Evolutionary conservation across 2,329 filamentous ascomycete species (phyloP).

Genomic region (Sporothrix phasma): DNA sequence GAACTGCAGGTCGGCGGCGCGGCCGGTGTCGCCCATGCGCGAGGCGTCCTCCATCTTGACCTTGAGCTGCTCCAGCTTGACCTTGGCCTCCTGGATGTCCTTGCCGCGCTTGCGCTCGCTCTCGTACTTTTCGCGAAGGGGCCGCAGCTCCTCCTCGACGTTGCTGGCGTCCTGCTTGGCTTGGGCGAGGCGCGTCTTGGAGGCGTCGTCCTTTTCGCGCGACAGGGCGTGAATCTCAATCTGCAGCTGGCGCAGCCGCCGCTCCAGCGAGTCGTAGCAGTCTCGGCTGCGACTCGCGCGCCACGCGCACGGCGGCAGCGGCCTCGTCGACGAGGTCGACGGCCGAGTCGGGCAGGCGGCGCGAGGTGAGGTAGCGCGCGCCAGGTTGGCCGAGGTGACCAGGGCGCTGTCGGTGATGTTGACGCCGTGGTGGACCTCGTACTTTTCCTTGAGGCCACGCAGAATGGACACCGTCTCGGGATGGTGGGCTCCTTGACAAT

Average conservation of each 20-base stretch:
- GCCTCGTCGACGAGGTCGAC: conserved; percentile 96
- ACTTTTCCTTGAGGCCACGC: conserved; percentile 95
- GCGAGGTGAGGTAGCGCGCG: conserved; percentile 81
- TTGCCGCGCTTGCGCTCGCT: conserved; percentile 84
- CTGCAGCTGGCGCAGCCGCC: conserved; percentile 78
- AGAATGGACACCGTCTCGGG: conserved; percentile 92
- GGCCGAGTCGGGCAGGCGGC: conserved; percentile 88
- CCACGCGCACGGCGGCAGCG: conserved; percentile 89
- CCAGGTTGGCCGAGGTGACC: conserved; percentile 81
- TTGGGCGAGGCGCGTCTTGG: conserved; percentile 67
- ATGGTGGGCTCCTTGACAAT: conserved; percentile 89
- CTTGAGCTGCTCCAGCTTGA: conserved; percentile 85
- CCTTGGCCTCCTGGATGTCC: conserved; percentile 86
- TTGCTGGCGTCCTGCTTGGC: conserved; percentile 89
- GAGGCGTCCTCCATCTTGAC: conserved; percentile 92
- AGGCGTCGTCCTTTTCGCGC: conserved; percentile 90
- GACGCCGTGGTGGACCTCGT: conserved; percentile 96
- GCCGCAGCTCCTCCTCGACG: conserved; percentile 83
- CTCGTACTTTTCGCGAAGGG: conserved; percentile 90
- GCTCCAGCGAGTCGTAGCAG: conserved; percentile 89
- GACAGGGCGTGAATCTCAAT: conserved; percentile 95
- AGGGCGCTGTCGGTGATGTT: conserved; percentile 92
- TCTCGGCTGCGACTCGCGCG: conserved; percentile 90
- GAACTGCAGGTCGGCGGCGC: conserved; percentile 90
- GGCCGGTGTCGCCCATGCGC: conserved; percentile 71